Evolutionary conservation across 148 eudicot genomes (phyloP), one percentile per base, ranked within the genome.

Genomic region (Rhododendron ovatum): DNA sequence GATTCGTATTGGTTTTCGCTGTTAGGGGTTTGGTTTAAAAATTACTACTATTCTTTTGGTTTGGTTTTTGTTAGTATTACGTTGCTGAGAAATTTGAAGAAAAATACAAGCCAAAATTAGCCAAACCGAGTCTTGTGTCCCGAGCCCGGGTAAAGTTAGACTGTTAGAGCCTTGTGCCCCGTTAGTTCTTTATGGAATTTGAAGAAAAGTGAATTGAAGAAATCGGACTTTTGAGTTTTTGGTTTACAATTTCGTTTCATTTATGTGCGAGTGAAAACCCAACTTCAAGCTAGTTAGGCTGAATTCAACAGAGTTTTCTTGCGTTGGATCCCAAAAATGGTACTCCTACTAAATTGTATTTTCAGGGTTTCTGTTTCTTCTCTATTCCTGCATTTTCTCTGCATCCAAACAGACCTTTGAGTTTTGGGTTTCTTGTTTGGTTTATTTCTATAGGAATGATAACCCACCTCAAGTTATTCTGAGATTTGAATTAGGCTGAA

Each of bases 231-330:
- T 65, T 65, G 12, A 63, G 43, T 63, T 20, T 41, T 47, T 8
- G 4, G 48, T 7, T 28, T 59, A 24, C 33, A 20, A 10, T 18
- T 35, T 45, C 51, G 26, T 78, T 39, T 45, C 30, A 45, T 3
- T 20, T 22, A 1, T 20, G n/a, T 22, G 24, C 33, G 50, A 22
- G 47, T 22, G 18, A 20, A 78, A 78, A 5, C 81, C 81, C 63
- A 81, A 17, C n/a, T 33, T 26, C 20, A 45, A 41, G 50, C 17
- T 78, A 59, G 83, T 85, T 41, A 11, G 41, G 87, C 47, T 53
- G 18, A 57, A 57, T 85, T 71, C 81, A 57, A 26, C 18, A 55
- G 75, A 76, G 39, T 74, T 86, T 57, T 85, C 28, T 85, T 78
- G 28, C 61, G 82, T 76, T 55, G 51, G 75, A 22, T 81, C 18